Percentiles rank a stretch among this genome's conserved stretches.
phyloP scores from a whole-genome alignment of 2,329 filamentous ascomycete species.

The Xylaria sp. region DNA sequence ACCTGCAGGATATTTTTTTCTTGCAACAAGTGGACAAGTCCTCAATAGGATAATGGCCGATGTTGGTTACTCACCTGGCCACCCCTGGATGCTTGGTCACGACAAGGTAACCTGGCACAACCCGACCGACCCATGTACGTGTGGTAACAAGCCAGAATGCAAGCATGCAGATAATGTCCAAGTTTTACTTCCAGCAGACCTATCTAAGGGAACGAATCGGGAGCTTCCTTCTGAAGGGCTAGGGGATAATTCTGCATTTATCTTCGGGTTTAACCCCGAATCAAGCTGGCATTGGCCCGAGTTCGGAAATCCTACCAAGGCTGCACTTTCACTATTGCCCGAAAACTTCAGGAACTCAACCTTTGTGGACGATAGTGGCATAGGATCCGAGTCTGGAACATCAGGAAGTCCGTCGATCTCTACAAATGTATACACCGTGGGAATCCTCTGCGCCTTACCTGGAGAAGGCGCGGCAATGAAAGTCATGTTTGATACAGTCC shows the following conservation, averaged over 20 bases:
- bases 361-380: no score
- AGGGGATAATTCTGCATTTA: constrained; percentile 2
- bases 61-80: not conserved
- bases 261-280: constrained; percentile 27
- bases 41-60: constrained; percentile 8
- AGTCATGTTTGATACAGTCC: not conserved
- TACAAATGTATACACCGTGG: not conserved
- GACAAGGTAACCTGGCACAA: constrained; percentile 29
- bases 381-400: no score
- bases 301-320: constrained; percentile 16
- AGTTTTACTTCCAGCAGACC: not conserved
- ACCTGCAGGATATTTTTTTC: not conserved
- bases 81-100: constrained; percentile 12
- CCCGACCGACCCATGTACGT: constrained; percentile 18
- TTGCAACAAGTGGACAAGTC: not conserved
- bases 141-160: not conserved
- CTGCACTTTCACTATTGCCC: not conserved
- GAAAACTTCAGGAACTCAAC: no score
- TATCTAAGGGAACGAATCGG: not conserved
- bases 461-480: constrained; percentile 3
- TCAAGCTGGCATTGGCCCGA: constrained; percentile 23
- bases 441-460: constrained; percentile 9
- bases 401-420: no score
- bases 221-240: no score
- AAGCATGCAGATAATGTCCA: constrained; percentile 1